phyloP scores from a whole-genome alignment of 768 basidiomycete genomes.

The Clathrus columnatus region DNA sequence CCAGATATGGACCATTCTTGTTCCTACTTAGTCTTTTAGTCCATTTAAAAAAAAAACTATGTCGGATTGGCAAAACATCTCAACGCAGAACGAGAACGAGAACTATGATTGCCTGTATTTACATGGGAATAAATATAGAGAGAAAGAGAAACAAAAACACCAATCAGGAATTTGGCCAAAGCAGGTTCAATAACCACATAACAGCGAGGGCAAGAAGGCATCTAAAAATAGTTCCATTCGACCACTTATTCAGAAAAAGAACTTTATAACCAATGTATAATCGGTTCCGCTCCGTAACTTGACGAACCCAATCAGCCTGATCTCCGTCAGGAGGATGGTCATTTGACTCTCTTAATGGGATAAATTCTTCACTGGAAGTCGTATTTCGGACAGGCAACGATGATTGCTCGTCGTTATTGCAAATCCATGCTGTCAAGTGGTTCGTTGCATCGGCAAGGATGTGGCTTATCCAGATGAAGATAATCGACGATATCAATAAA shows the following conservation, averaged over 20 bases:
- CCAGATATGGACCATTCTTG: not conserved
- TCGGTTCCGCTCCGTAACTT: not conserved
- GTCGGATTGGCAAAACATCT: too few relatives aligned
- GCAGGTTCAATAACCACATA: constrained; percentile 60
- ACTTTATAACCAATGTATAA: not conserved
- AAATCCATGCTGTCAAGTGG: constrained; percentile 55
- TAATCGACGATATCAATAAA: constrained; percentile 60
- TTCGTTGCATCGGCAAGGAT: constrained; percentile 68
- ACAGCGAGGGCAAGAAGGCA: constrained; percentile 27
- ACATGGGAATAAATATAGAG: not conserved
- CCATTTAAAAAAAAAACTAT: not conserved
- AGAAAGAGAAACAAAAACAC: not conserved
- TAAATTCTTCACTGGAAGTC: not conserved
- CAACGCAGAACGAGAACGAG: not conserved
- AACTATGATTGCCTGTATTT: not conserved
- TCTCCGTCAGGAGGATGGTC: not conserved
- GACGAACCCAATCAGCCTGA: too few relatives aligned
- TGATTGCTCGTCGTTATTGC: constrained; percentile 16
- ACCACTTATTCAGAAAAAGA: not conserved
- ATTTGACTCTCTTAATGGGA: not conserved
- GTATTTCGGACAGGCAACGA: not conserved
- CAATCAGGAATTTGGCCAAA: constrained; percentile 38
- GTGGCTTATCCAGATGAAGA: constrained; percentile 78
- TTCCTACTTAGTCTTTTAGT: not conserved
- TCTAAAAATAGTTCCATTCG: not conserved